Evolutionary conservation across 192 early-diverging fungal genomes (phyloP).

Genomic region (Geosiphon pyriformis): DNA sequence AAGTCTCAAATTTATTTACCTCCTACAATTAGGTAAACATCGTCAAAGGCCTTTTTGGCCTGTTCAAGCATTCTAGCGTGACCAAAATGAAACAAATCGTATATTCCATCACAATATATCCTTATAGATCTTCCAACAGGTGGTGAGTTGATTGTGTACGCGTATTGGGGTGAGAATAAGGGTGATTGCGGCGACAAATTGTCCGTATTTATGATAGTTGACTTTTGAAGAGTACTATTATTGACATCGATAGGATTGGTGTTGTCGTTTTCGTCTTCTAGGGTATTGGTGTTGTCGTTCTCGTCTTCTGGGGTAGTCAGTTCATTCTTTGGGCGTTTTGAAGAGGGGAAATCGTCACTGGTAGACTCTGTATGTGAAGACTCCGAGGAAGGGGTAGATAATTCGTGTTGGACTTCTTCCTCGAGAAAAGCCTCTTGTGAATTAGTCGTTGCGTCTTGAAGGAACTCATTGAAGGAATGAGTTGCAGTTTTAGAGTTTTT

Average conservation of each 20-base stretch:
- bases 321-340: neutral
- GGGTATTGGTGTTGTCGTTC: neutral
- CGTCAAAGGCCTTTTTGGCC: constrained; percentile 73
- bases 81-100: constrained; percentile 80
- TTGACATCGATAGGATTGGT: neutral
- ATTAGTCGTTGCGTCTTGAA: neutral
- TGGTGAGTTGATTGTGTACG: constrained; percentile 52
- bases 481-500: neutral
- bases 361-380: neutral
- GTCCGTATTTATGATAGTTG: neutral
- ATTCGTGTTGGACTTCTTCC: neutral
- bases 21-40: constrained; percentile 73
- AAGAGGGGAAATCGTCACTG: neutral
- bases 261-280: neutral
- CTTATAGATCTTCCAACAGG: constrained; percentile 67
- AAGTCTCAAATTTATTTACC: constrained; percentile 30
- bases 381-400: neutral
- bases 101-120: constrained; percentile 85
- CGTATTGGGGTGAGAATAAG: neutral
- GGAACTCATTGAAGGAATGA: neutral
- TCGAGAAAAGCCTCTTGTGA: neutral
- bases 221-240: neutral
- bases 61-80: constrained; percentile 77
- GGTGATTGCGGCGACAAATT: neutral
- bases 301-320: neutral